Evolutionary conservation across 164 flowering plant genomes (phyloP), one percentile per base, ranked within the genome.

Genomic region (Aristolochia californica): DNA sequence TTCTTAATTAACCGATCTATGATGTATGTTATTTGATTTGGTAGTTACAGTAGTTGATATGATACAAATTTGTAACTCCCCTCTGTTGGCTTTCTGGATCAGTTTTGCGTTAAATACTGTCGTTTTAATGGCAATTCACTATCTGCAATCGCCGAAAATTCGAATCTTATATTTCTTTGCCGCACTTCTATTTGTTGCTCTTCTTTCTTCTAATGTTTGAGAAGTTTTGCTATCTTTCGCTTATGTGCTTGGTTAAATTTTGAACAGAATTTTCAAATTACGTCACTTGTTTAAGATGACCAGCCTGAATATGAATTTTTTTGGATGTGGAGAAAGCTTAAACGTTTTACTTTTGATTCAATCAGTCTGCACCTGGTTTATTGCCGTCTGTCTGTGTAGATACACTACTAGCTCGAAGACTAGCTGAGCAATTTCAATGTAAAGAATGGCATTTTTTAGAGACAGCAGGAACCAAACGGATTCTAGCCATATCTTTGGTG

Each of bases 361-460:
- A 48, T 23, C 43, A n/a, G 40, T 48, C 28, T 50, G 23, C 21
- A 14, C 16, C 13, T 26, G 15, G 28, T 59, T 13, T 5, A 21
- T 47, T n/a, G n/a, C n/a, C n/a, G 49, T 59, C 30, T 22, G 23
- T 45, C 65, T 50, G 53, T 22, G 17, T 30, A 30, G 55, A 28
- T 45, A 45, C 26, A 57, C 11, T 59, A 30, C 55, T 53, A 45
- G 43, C 53, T 47, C 64, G 66, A 58, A 53, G 40, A 58, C 43
- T 55, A 17, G 17, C 17, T 54, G 2, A 20, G 58, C 57, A 28
- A n/a, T 43, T 69, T 76, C 63, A 64, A 72, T 78, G 79, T 77
- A 30, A 73, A 43, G 57, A 57, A 84, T 87, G 95, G 85, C 91
- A 8, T 81, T 83, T 45, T 87, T 76, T 67, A 82, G 85, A 64